phyloP scores from a whole-genome alignment of 2,329 filamentous ascomycete genomes.

The Microcyclospora tardicrescens region DNA sequence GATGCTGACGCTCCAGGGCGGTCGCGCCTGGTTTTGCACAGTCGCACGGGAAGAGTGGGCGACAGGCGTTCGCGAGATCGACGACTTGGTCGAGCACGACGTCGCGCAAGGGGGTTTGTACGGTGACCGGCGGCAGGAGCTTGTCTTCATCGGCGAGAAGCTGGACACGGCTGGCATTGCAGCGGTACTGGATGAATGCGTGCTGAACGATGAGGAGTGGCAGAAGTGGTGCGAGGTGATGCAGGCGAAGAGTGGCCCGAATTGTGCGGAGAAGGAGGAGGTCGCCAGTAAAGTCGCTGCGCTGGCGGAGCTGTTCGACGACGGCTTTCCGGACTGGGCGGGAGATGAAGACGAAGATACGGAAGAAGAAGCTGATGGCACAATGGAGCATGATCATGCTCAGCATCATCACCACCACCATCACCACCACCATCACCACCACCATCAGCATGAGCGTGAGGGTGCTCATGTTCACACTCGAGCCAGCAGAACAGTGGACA shows the following conservation, averaged over 20 bases:
- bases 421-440: neutral
- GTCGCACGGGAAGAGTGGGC: conserved; percentile 39
- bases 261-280: neutral
- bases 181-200: conserved; percentile 44
- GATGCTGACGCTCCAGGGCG: conserved; percentile 48
- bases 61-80: conserved; percentile 37
- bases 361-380: neutral
- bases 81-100: conserved; percentile 35
- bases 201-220: conserved; percentile 48
- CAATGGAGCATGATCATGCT: neutral
- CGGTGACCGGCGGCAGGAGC: conserved; percentile 58
- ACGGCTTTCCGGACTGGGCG: neutral
- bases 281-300: too few relatives aligned
- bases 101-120: conserved; percentile 38
- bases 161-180: conserved; percentile 43
- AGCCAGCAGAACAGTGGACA: too few relatives aligned
- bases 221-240: conserved; percentile 28
- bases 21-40: conserved; percentile 47
- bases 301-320: neutral
- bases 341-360: neutral
- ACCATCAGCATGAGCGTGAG: neutral
- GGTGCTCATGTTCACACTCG: too few relatives aligned
- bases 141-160: conserved; percentile 60
- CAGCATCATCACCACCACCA: neutral
- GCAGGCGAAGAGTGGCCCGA: conserved; percentile 10